phyloP scores from a whole-genome alignment of 2,329 filamentous ascomycete species.

The Calonectria honghensis region DNA sequence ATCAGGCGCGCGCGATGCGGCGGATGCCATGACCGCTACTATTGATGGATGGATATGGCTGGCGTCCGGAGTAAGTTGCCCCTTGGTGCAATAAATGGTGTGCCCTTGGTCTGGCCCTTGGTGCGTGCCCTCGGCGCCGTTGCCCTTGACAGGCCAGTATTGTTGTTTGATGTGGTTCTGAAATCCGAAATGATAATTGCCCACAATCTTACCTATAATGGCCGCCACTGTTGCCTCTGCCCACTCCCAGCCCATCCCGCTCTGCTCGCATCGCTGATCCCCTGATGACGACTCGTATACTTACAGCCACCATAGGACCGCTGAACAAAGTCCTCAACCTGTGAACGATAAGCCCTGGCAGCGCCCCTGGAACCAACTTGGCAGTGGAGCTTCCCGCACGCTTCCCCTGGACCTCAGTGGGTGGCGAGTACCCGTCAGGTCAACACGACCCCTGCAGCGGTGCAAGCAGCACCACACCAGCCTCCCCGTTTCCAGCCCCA shows the following conservation, averaged over 20 bases:
- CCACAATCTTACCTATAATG: slow-evolving; percentile 12
- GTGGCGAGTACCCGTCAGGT: slow-evolving; percentile 32
- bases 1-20: slow-evolving; percentile 31
- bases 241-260: slow-evolving; percentile 10
- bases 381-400: slow-evolving; percentile 24
- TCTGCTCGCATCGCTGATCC: slow-evolving; percentile 17
- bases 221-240: background rate
- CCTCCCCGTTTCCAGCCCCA: slow-evolving; percentile 58
- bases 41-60: slow-evolving; percentile 28
- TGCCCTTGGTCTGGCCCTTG: slow-evolving; percentile 28
- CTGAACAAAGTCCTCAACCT: slow-evolving; percentile 22
- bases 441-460: slow-evolving; percentile 52
- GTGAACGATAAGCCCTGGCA: slow-evolving; percentile 32
- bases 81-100: slow-evolving; percentile 27
- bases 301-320: slow-evolving; percentile 36
- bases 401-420: slow-evolving; percentile 21
- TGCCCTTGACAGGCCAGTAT: slow-evolving; percentile 19
- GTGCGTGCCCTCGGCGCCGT: slow-evolving; percentile 7
- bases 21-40: slow-evolving; percentile 19
- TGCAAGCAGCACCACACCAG: slow-evolving; percentile 55
- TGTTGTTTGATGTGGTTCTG: slow-evolving; percentile 21
- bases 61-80: slow-evolving; percentile 22
- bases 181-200: slow-evolving; percentile 7
- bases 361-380: slow-evolving; percentile 35
- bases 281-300: slow-evolving; percentile 22